Conservation (phyloP, 345 rosid species). For the Psidium guajava region DNA sequence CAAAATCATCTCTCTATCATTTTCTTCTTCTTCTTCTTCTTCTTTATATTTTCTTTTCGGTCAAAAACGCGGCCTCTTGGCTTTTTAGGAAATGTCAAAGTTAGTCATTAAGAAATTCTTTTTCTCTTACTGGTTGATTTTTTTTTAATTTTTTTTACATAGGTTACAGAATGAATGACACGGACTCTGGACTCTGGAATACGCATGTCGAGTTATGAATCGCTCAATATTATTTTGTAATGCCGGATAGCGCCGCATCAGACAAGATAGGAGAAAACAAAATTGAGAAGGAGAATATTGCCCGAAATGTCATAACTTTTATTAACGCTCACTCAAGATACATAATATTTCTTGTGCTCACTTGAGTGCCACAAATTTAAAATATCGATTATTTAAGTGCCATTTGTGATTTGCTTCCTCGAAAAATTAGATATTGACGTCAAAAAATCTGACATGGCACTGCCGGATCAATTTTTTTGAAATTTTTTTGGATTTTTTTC, state of each 20-base stretch:
- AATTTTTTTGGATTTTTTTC: no score
- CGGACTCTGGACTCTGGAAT: neutral
- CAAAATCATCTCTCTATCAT: neutral
- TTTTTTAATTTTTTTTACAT: neutral
- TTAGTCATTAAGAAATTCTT: neutral
- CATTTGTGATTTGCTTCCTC: no score
- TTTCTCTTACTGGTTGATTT: neutral
- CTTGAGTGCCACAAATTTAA: no score
- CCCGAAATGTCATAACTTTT: no score
- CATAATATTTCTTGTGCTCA: no score
- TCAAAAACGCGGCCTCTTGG: neutral
- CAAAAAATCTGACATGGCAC: no score
- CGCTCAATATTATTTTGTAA: neutral
- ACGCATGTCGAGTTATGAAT: neutral
- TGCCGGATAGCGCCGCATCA: neutral
- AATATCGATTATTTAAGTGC: no score
- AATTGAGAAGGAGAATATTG: neutral
- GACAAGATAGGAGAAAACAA: neutral
- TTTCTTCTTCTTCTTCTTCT: neutral
- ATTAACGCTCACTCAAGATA: rapidly evolving
- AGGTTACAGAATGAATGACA: neutral
- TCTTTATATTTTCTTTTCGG: no score
- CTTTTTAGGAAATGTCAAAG: neutral
- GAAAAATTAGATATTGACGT: no score
- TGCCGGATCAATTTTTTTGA: no score